Evolutionary conservation across 306 rosid species (phyloP), one percentile per base, ranked within the genome.

Genomic region (Clitoria ternatea): DNA sequence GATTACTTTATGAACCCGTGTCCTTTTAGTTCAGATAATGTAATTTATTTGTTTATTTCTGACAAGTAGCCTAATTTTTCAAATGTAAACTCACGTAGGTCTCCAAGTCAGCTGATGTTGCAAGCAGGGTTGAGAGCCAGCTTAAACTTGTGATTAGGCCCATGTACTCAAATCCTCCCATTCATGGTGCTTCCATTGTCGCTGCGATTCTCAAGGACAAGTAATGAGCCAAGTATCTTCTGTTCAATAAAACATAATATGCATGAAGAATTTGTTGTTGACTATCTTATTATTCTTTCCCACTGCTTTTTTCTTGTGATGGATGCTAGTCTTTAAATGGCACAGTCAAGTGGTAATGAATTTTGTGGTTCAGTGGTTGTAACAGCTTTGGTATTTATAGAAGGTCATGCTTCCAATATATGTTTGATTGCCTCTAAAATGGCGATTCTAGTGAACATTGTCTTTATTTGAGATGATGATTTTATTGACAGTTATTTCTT

Each of bases 121-220:
- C 97, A 15, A 79, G 89, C 81, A 86, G 69, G 80, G 97, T 91
- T 65, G 99, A 95, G 83, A 95, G 97, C 85, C 99, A 95, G 78
- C 69, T 95, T 80, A 95, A 95, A 77, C 97, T 95, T 55, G 99
- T 95, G 80, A 85, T 95, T 72, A 86, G 99, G 77, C 99, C 99
- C 50, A 95, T 95, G 99, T 95, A 87, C 81, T 95, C 99, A 30
- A 95, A 49, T 75, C 99, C 97, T 71, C 97, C 99, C 77, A 87
- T 95, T 86, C 99, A 95, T 23, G 99, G 99, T 64, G 99, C 97
- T 74, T 86, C 99, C 23, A 95, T 95, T 83, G 99, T 95, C 26
- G 96, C 97, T 11, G 74, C 96, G 56, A 78, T 95, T 80, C 96
- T 95, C 62, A 91, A 83, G 85, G 99, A 95, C 78, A 64, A 92